Conservation (phyloP, 352 stramenopile species). For the Globisporangium okanoganense region DNA sequence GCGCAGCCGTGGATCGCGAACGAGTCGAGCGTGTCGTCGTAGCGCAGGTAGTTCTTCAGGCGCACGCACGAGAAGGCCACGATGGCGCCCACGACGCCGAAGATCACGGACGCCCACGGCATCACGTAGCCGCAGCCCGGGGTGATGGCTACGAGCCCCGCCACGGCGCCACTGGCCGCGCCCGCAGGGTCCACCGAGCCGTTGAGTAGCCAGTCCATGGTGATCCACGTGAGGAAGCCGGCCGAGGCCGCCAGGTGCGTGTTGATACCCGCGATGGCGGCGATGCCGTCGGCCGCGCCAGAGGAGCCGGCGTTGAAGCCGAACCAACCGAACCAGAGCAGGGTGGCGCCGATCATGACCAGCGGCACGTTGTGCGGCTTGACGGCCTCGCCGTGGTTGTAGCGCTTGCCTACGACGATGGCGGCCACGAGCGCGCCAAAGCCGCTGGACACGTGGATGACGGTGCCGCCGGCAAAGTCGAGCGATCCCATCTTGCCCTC, state of each 20-base stretch:
- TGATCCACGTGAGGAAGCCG: conserved; percentile 69
- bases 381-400: conserved; percentile 66
- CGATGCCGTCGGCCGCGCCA: conserved; percentile 56
- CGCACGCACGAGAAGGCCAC: conserved; percentile 50
- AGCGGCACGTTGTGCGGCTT: conserved; percentile 84
- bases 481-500: conserved; percentile 66
- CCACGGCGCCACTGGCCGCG: conserved; percentile 53
- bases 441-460: conserved; percentile 80
- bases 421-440: conserved; percentile 72
- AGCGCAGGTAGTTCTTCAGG: conserved; percentile 64
- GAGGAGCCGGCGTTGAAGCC: conserved; percentile 78
- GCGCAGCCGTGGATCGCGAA: conserved; percentile 72
- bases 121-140: conserved; percentile 69
- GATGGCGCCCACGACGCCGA: conserved; percentile 56
- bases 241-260: conserved; percentile 60
- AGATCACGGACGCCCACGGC: conserved; percentile 65
- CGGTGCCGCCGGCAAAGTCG: conserved; percentile 82
- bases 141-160: conserved; percentile 66
- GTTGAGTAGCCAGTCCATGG: conserved; percentile 43
- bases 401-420: conserved; percentile 66
- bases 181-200: conserved; percentile 65
- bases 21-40: conserved; percentile 81
- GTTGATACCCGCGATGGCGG: conserved; percentile 66
- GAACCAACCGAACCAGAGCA: conserved; percentile 88
- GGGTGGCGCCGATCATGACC: conserved; percentile 71